Evolutionary conservation across 2,329 filamentous ascomycete genomes (phyloP).

Genomic region (Monosporascus ibericus): DNA sequence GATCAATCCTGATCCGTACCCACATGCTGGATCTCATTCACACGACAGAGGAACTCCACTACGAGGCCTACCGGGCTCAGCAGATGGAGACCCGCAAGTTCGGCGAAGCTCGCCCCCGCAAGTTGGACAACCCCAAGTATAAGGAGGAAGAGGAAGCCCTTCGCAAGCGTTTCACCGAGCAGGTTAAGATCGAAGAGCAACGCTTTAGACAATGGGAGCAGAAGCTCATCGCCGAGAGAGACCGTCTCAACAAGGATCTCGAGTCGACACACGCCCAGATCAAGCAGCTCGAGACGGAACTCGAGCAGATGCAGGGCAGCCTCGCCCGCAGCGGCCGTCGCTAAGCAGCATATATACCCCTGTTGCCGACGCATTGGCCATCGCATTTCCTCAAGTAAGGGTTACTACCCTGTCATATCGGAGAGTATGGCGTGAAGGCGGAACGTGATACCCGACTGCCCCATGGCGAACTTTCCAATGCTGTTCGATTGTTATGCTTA

Average conservation of each 20-base stretch:
- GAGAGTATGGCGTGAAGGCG: conserved; percentile 19
- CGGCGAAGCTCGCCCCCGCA: conserved; percentile 91
- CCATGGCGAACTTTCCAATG: conserved; percentile 14
- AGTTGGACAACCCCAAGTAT: conserved; percentile 99
- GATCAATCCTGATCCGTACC: conserved; percentile 95
- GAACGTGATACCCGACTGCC: conserved; percentile 12
- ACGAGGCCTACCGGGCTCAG: conserved; percentile 97
- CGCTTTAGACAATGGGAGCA: conserved; percentile 99
- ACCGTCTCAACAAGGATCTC: conserved; percentile 98
- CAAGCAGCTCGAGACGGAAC: conserved; percentile 85
- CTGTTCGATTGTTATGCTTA: conserved; percentile 21
- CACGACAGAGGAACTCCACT: conserved; percentile 98
- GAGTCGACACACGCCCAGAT: conserved; percentile 94
- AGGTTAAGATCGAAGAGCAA: conserved; percentile 99
- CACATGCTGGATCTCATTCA: conserved; percentile 99
- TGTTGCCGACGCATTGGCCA: conserved; percentile 13
- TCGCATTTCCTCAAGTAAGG: conserved; percentile 8
- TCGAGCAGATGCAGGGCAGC: conserved; percentile 88
- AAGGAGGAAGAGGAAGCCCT: conserved; percentile 99
- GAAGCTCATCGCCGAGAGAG: conserved; percentile 98
- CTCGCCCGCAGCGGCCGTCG: conserved; percentile 88
- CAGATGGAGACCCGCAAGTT: conserved; percentile 99
- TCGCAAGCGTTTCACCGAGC: conserved; percentile 98
- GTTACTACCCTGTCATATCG: conserved; percentile 14
- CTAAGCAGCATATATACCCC: conserved; percentile 41